A percentile compares a stretch with the other conserved stretches of the same genome.
These are phyloP conservation scores for Nakaseomyces glabratus DNA, from an alignment of 1,139 yeast genomes.

Conservation along the genomic window DNA sequence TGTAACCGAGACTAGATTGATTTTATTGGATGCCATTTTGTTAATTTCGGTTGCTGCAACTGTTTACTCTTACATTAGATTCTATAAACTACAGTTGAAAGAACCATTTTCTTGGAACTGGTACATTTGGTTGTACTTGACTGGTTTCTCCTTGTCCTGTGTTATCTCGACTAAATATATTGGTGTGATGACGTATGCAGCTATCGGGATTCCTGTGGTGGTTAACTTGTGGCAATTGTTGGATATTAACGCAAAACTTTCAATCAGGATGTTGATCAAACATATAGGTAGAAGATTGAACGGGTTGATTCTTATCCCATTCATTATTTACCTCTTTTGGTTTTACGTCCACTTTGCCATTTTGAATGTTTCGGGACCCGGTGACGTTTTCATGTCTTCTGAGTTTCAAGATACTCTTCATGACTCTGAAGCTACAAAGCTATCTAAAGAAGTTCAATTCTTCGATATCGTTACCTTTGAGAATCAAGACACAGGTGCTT, in stretches of 20 bases:
- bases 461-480: conserved; percentile 67
- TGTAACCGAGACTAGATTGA: conserved; percentile 80
- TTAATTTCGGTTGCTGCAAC: conserved; percentile 74
- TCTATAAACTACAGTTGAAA: conserved; percentile 56
- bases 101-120: conserved; percentile 59
- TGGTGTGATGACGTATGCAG: conserved; percentile 82
- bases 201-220: conserved; percentile 77
- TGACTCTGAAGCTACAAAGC: conserved; percentile 69
- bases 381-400: conserved; percentile 86
- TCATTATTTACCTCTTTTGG: conserved; percentile 79
- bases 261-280: conserved; percentile 47
- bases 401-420: conserved; percentile 87
- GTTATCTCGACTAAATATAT: conserved; percentile 93
- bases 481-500: conserved; percentile 67
- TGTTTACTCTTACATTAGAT: conserved; percentile 67
- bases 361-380: conserved; percentile 83
- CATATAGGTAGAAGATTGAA: conserved; percentile 74
- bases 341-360: conserved; percentile 84
- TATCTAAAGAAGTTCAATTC: conserved; percentile 64
- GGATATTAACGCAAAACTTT: conserved; percentile 61
- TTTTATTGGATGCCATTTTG: conserved; percentile 83
- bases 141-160: conserved; percentile 81
- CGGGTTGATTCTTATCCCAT: conserved; percentile 71
- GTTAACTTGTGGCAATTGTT: conserved; percentile 82
- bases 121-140: conserved; percentile 80